Base-by-base conservation (phyloP, 2,329 filamentous ascomycete genomes). In the Rhynchosporium agropyri region DNA sequence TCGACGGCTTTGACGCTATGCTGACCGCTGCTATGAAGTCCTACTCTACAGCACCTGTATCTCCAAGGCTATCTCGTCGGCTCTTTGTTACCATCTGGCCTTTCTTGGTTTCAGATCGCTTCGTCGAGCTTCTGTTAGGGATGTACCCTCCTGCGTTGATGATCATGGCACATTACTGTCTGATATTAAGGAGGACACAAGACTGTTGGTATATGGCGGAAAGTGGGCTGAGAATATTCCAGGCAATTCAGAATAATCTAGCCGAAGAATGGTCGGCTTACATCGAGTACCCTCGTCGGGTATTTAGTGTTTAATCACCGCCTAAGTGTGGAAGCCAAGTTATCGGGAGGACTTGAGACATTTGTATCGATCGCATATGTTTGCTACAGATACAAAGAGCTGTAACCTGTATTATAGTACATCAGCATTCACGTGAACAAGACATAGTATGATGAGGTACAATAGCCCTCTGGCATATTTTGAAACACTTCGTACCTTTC, bases 161-260 rank as follows among this genome's bases (percentile, higher is more conserved):
- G 15, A 72, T 75, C 48, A 70, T 76, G 33, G 74, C 72, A 15
- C 71, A 77, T 65, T 77, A 76, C 55, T 76, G 74, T 60, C 71
- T 74, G 29, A 65, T 76, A 5, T 63, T 79, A 45, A 75, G 76
- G 65, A 66, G 71, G 33, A 61, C 76, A 48, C 70, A 74, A 31
- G 61, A 72, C 12, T 69, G 70, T 49, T 79, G 77, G 78, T 79
- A 78, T 76, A 74, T 77, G 68, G 70, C 74, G 2, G 42, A 58
- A n/a, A 60, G 64, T 4, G 58, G 59, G 10, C 38, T 60, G 4
- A 49, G 57, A 40, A 33, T 66, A 20, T 63, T 66, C 49, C 54
- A 60, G 29, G 57, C 56, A 26, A 38, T 66, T n/a, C 50, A 59
- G n/a, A 50, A 53, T 15, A 60, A 43, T 48, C 29, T 66, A 9